These are phyloP conservation scores for Geotrichum aggregatum DNA, from an alignment of 1,139 yeast genomes.

Conservation along the genomic window DNA sequence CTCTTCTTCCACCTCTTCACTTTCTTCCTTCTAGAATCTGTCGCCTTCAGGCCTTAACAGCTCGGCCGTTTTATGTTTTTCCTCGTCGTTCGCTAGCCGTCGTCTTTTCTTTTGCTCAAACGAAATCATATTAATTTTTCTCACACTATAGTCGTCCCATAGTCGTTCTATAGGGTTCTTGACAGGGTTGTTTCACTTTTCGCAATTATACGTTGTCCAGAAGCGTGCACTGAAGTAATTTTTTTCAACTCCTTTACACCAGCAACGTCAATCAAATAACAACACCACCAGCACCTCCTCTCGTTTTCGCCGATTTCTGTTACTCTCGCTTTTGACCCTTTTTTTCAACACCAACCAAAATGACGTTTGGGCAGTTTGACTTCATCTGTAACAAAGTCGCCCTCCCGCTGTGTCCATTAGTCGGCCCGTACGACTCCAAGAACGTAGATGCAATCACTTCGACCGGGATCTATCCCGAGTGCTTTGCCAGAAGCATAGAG, in stretches of 20 bases:
- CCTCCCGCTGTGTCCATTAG: constrained; percentile 71
- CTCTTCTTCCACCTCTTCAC: no score
- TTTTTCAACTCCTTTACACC: background rate
- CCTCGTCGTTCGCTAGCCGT: background rate
- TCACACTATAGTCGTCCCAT: no score
- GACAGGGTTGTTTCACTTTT: no score
- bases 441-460: constrained; percentile 43
- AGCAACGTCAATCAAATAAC: background rate
- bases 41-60: no score
- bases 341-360: background rate
- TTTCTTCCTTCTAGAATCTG: no score
- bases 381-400: constrained; percentile 64
- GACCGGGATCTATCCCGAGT: constrained; percentile 64
- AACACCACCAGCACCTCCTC: background rate
- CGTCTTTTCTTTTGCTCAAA: background rate
- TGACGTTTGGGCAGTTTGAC: constrained; percentile 64
- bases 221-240: no score
- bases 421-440: constrained; percentile 43
- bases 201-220: no score
- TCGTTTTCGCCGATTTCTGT: no score
- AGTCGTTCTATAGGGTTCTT: no score
- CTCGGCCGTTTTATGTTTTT: no score
- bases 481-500: constrained; percentile 83
- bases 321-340: no score
- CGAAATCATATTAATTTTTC: no score